Evolutionary conservation across 345 rosid genomes (phyloP).

Genomic region (Eucalyptus regnans): DNA sequence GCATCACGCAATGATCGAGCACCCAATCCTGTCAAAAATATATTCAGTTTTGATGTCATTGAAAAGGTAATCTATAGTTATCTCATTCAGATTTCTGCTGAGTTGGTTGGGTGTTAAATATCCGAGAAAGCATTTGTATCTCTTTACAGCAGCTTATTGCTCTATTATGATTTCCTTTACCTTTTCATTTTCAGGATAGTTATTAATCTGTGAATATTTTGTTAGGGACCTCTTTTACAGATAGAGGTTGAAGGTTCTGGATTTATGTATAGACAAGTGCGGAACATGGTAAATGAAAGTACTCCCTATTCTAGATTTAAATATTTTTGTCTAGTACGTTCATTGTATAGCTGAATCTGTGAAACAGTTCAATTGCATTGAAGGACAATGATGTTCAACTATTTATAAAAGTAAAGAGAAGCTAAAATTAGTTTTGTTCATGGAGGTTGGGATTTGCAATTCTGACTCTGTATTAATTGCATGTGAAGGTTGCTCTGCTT

Average conservation of each 20-base stretch:
- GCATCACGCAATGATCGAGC: constrained; percentile 56
- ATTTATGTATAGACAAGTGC: constrained; percentile 81
- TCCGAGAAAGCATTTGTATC: background rate
- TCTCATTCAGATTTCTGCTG: background rate
- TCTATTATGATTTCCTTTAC: background rate
- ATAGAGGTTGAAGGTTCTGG: constrained; percentile 92
- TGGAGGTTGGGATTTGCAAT: background rate
- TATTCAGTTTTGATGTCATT: constrained; percentile 45
- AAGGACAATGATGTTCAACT: background rate
- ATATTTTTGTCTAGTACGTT: background rate
- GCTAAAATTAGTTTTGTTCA: background rate
- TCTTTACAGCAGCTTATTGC: background rate
- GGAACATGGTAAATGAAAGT: constrained; percentile 60
- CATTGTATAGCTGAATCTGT: background rate
- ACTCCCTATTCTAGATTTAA: background rate
- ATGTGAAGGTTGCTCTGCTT: constrained; percentile 69
- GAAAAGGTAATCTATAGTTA: constrained; percentile 43
- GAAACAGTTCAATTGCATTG: background rate
- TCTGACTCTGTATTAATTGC: background rate
- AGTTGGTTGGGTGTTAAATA: background rate
- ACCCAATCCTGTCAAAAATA: constrained; percentile 60
- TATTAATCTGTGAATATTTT: background rate
- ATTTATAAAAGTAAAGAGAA: background rate
- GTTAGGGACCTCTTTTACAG: constrained; percentile 66
- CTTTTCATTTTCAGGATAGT: background rate